Evolutionary conservation across 2,329 filamentous ascomycete species (phyloP), one percentile per base, ranked within the genome.

Genomic region (Dothideomycetes sp.): DNA sequence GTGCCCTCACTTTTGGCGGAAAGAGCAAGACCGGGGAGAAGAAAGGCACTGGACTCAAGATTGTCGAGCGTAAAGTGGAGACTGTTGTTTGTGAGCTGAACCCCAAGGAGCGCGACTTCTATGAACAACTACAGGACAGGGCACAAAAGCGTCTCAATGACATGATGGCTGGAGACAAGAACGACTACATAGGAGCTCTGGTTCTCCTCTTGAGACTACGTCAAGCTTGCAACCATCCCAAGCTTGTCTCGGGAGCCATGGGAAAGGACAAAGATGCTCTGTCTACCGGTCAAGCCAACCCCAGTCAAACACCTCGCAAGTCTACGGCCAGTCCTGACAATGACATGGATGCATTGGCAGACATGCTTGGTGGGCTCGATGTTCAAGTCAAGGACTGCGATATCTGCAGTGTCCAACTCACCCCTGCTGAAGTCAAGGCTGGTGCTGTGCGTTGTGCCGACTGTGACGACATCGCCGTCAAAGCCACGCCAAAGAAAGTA

Each of bases 171-270:
- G 80, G 77, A 5, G 78, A 71, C 19, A 79, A 84, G 55, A 68
- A 88, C 39, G 93, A 87, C 64, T 96, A 96, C 57, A 89, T 93
- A 44, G 93, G 87, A 53, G 91, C 91, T 13, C 76, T 98, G 55
- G 88, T 94, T 10, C 68, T 98, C 46, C 74, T 98, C n/a, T 68
- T 98, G 42, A 80, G 91, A 27, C 69, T 98, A 45, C 76, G 91
- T 45, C 91, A 98, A 60, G 84, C 87, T 15, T 98, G 91, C 61
- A 94, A 98, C 55, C 91, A 98, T 58, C 87, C 88, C 0, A 81
- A 86, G 49, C 70, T 98, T 32, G 82, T 94, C 10, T 84, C 85
- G 49, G 81, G 80, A 48, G 89, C 93, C 55, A 70, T 95, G 43
- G 81, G 81, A 41, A 84, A 84, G 49, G 91, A 98, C 58, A 86